phyloP scores from a whole-genome alignment of 139 green algal species.

The Picochlorum sp. region DNA sequence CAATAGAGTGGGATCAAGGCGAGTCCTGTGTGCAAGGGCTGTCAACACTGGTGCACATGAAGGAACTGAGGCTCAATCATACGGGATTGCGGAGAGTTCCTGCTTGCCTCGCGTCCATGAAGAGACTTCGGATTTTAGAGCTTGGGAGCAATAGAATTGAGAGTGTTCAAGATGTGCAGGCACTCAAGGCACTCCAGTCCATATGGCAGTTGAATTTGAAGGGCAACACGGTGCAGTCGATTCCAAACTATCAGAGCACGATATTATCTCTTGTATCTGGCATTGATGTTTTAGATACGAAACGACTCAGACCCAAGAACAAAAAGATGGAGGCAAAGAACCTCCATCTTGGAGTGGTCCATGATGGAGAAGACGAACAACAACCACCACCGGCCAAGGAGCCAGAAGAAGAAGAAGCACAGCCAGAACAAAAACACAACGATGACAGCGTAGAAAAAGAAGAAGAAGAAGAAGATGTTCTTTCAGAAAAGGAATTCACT shows the following conservation, averaged over 20 bases:
- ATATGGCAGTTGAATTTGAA: conserved; percentile 26
- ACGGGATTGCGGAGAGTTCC: conserved; percentile 21
- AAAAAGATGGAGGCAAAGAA: not conserved
- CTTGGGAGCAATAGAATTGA: conserved; percentile 23
- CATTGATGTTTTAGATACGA: conserved; percentile 31
- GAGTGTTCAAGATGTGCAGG: conserved; percentile 17
- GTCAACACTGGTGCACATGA: conserved; percentile 1
- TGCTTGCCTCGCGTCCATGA: conserved; percentile 5
- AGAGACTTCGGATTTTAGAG: conserved; percentile 24
- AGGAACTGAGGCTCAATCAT: conserved; percentile 36
- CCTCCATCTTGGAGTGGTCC: too few relatives aligned
- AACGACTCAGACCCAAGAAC: conserved; percentile 4
- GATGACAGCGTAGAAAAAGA: not conserved
- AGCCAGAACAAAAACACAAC: too few relatives aligned
- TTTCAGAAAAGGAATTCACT: conserved; percentile 1
- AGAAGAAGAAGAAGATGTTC: conserved; percentile 4
- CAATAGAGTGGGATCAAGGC: conserved; percentile 14
- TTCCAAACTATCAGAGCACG: conserved; percentile 8
- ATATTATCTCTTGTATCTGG: conserved; percentile 15
- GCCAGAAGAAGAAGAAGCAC: not conserved
- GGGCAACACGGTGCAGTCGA: conserved; percentile 15
- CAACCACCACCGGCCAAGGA: not conserved
- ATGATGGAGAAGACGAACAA: not conserved
- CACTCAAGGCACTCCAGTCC: conserved; percentile 17
- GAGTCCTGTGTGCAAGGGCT: conserved; percentile 10